Conservation (phyloP, 345 rosid genomes). For the Moringa oleifera region DNA sequence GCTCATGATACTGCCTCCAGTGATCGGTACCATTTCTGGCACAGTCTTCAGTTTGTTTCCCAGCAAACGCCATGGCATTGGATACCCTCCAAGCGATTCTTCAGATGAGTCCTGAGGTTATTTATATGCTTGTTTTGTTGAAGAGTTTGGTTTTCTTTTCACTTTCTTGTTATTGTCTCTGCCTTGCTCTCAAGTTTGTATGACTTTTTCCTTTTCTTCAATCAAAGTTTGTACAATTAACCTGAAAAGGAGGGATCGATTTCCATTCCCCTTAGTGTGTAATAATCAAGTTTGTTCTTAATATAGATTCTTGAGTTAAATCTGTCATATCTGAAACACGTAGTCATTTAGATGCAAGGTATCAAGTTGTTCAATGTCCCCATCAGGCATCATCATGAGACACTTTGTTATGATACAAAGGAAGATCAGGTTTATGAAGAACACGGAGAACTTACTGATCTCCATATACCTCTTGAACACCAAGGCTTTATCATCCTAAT, state of each 20-base stretch:
- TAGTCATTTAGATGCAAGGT: neutral
- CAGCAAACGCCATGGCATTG: constrained; percentile 70
- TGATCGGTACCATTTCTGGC: constrained; percentile 46
- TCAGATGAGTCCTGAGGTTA: neutral
- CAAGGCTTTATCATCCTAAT: constrained; percentile 30
- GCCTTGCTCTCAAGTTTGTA: no score
- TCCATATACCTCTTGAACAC: constrained; percentile 34
- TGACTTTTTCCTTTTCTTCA: no score
- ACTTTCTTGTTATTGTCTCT: no score
- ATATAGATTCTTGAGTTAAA: no score
- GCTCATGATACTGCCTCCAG: constrained; percentile 62
- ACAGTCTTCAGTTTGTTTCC: constrained; percentile 58
- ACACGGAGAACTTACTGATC: constrained; percentile 13
- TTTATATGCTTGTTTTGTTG: no score
- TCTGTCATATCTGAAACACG: neutral
- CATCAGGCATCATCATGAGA: no score
- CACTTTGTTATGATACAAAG: no score
- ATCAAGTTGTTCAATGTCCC: no score
- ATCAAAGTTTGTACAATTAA: neutral
- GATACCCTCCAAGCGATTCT: constrained; percentile 43
- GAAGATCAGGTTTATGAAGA: no score
- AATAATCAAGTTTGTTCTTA: no score
- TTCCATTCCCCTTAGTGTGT: no score
- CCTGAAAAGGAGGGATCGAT: neutral
- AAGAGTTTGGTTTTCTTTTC: no score